Evolutionary conservation across 306 rosid genomes (phyloP).

Genomic region (Trifolium dubium): DNA sequence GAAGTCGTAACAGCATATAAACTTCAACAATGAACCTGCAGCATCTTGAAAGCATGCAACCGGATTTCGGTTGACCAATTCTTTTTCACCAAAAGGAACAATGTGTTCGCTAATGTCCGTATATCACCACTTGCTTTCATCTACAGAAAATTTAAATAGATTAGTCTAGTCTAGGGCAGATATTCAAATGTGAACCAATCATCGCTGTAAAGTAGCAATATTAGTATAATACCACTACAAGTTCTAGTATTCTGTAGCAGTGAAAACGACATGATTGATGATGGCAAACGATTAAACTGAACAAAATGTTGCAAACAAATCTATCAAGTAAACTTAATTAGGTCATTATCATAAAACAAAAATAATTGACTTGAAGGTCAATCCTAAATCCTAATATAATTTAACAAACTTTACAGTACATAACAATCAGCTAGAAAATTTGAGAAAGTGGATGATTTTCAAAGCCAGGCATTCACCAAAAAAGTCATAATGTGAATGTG

Average conservation of each 20-base stretch:
- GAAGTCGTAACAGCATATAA: constrained; percentile 36
- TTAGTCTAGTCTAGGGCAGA: constrained; percentile 19
- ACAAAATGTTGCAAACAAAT: constrained; percentile 20
- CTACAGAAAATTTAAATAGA: constrained; percentile 52
- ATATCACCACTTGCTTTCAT: constrained; percentile 81
- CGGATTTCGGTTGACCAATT: constrained; percentile 96
- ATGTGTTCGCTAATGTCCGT: constrained; percentile 70
- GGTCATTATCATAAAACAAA: neutral
- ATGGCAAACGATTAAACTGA: neutral
- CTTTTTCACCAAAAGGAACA: constrained; percentile 75
- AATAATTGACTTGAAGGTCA: neutral
- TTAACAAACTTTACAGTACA: neutral
- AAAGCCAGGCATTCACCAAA: neutral
- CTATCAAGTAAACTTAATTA: constrained; percentile 11
- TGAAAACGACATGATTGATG: neutral
- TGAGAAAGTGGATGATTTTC: constrained; percentile 8
- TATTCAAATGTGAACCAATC: constrained; percentile 18
- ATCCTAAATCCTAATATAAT: neutral
- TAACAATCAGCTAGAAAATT: constrained; percentile 2
- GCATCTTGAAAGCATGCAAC: constrained; percentile 91
- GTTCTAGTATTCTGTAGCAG: neutral
- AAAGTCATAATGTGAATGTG: constrained; percentile 19
- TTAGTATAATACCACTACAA: neutral
- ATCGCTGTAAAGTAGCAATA: constrained; percentile 26
- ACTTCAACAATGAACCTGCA: constrained; percentile 64